A percentile compares a stretch with the other conserved stretches of the same genome.
These are phyloP conservation scores for Crithidia acanthocephali DNA, from an alignment of 208 protist species.

Conservation along the genomic window DNA sequence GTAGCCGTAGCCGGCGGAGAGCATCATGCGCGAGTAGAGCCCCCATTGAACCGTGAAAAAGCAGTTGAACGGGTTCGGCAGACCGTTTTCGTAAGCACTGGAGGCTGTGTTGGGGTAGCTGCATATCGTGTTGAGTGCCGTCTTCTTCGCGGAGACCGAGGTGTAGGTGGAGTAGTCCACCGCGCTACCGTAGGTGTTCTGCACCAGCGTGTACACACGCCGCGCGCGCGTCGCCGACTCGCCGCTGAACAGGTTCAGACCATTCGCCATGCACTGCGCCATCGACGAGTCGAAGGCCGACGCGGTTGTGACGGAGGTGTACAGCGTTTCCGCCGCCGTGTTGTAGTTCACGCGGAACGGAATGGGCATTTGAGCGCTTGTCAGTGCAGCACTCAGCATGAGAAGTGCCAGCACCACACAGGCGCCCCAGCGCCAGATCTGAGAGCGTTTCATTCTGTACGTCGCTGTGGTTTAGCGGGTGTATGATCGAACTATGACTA, in stretches of 20 bases:
- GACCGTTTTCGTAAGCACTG: not conserved
- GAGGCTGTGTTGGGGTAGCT: not conserved
- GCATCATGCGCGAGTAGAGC: not conserved
- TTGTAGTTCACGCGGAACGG: constrained; percentile 4
- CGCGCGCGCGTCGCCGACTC: not conserved
- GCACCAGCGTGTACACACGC: constrained; percentile 2
- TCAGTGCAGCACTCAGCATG: not conserved
- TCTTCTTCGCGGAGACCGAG: constrained; percentile 5
- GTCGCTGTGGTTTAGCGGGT: too few species aligned
- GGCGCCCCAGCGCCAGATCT: not conserved
- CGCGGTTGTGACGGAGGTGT: not conserved
- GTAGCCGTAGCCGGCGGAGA: not conserved
- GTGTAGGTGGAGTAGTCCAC: not conserved
- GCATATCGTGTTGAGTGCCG: not conserved
- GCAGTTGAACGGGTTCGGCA: not conserved
- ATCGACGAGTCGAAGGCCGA: not conserved
- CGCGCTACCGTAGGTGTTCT: not conserved
- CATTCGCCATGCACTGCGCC: constrained; percentile 8
- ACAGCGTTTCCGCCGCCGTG: not conserved
- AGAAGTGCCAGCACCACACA: not conserved
- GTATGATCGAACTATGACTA: too few species aligned
- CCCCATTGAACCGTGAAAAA: constrained; percentile 16
- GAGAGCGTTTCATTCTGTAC: not conserved
- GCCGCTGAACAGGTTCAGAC: constrained; percentile 11
- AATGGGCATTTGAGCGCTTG: not conserved